Percentiles rank a stretch among this genome's conserved stretches.
Conservation (phyloP, 169 alveolate species). For the Plasmodium ovale region DNA sequence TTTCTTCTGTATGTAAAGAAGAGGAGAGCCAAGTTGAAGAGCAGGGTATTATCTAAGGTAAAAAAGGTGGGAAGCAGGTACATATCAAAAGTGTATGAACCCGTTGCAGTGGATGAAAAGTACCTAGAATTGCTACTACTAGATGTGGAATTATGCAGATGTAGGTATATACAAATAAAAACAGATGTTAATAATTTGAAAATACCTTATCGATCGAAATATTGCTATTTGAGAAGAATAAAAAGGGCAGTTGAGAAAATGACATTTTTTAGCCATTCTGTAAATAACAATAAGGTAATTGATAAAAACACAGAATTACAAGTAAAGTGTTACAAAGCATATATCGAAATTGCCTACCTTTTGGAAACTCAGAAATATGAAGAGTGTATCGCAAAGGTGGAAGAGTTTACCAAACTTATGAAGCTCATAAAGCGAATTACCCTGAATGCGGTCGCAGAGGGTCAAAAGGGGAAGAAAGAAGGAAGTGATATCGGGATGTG, state of each 20-base stretch:
- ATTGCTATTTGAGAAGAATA: slow-evolving; percentile 40
- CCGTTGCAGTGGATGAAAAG: slow-evolving; percentile 29
- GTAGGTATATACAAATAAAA: slow-evolving; percentile 54
- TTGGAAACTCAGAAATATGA: slow-evolving; percentile 53
- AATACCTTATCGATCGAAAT: slow-evolving; percentile 39
- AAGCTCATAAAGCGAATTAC: slow-evolving; percentile 41
- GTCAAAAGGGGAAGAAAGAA: background rate
- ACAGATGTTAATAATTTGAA: slow-evolving; percentile 60
- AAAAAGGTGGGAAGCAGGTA: slow-evolving; percentile 51
- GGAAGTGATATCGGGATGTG: background rate
- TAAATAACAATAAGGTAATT: background rate
- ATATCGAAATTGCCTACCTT: slow-evolving; percentile 28
- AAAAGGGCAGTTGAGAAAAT: slow-evolving; percentile 34
- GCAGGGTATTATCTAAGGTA: slow-evolving; percentile 16
- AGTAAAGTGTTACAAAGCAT: slow-evolving; percentile 39
- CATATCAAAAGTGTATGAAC: slow-evolving; percentile 18
- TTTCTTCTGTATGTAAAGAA: slow-evolving; percentile 23
- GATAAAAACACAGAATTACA: slow-evolving; percentile 63
- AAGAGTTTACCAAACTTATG: slow-evolving; percentile 34
- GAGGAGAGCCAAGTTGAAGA: slow-evolving; percentile 45
- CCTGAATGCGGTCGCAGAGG: background rate
- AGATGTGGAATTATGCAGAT: slow-evolving; percentile 64
- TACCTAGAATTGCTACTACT: slow-evolving; percentile 42
- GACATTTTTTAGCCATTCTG: slow-evolving; percentile 5
- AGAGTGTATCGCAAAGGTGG: slow-evolving; percentile 29